Conservation (phyloP, 768 basidiomycete genomes). For the Tulasnella sp. region DNA sequence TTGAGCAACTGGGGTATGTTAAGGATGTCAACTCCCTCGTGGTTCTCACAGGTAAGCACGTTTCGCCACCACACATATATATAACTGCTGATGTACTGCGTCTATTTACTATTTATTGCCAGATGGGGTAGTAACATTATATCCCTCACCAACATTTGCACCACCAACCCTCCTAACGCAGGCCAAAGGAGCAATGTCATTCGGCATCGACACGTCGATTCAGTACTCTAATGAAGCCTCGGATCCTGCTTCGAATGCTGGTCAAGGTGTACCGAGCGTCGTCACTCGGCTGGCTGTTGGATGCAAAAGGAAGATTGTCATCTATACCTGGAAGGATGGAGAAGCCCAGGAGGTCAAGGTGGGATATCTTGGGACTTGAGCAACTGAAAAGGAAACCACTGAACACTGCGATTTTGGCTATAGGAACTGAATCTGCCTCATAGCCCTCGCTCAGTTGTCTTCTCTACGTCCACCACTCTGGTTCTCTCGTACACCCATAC, state of each 20-base stretch:
- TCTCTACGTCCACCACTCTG: slow-evolving; percentile 62
- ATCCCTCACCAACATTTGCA: slow-evolving; percentile 71
- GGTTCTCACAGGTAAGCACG: slow-evolving; percentile 71
- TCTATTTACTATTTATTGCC: not conserved
- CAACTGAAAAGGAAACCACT: not conserved
- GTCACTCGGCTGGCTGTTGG: slow-evolving; percentile 83
- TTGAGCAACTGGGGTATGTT: slow-evolving; percentile 87
- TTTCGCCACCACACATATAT: not conserved
- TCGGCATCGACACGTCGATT: slow-evolving; percentile 70
- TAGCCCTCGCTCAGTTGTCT: slow-evolving; percentile 82
- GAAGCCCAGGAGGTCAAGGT: slow-evolving; percentile 75
- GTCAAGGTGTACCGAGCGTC: slow-evolving; percentile 61
- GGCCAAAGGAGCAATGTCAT: slow-evolving; percentile 81
- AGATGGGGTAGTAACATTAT: slow-evolving; percentile 73
- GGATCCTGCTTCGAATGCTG: slow-evolving; percentile 36
- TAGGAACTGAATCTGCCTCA: slow-evolving; percentile 86
- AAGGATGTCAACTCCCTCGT: slow-evolving; percentile 86
- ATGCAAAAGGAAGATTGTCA: slow-evolving; percentile 79
- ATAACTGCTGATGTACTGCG: not conserved
- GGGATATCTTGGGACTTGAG: slow-evolving; percentile 37
- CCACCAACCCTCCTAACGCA: slow-evolving; percentile 73
- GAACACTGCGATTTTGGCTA: not conserved
- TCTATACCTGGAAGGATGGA: slow-evolving; percentile 87
- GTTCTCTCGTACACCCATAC: slow-evolving; percentile 83
- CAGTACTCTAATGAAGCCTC: slow-evolving; percentile 46